These are phyloP conservation scores for Pseudopyricularia javanii DNA, from an alignment of 2,329 filamentous ascomycete genomes.

Conservation along the genomic window DNA sequence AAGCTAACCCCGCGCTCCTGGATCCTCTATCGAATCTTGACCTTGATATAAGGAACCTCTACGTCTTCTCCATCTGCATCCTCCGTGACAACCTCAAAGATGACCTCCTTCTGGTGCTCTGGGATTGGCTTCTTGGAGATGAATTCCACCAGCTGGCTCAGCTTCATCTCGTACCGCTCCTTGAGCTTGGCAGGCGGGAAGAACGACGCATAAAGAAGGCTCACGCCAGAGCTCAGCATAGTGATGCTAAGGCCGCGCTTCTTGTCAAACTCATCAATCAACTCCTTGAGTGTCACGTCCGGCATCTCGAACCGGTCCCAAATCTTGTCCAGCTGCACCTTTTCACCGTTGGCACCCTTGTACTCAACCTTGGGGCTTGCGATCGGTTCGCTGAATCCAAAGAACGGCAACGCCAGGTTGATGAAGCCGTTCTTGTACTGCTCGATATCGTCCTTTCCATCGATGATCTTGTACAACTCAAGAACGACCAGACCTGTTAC, in stretches of 20 bases:
- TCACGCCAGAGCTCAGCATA: constrained; percentile 97
- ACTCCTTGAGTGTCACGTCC: constrained; percentile 73
- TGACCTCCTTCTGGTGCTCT: constrained; percentile 84
- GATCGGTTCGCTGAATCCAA: constrained; percentile 96
- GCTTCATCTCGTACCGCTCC: constrained; percentile 70
- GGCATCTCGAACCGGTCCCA: constrained; percentile 95
- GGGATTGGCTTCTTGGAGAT: constrained; percentile 91
- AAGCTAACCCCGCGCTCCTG: not conserved
- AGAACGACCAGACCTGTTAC: constrained; percentile 88
- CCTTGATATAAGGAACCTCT: constrained; percentile 92
- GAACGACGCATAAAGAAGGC: constrained; percentile 87
- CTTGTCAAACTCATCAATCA: constrained; percentile 69
- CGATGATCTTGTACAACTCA: constrained; percentile 92
- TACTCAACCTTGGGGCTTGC: constrained; percentile 88
- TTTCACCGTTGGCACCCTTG: constrained; percentile 59
- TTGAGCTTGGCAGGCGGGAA: constrained; percentile 68
- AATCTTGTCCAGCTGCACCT: constrained; percentile 78
- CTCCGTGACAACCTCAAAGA: constrained; percentile 91
- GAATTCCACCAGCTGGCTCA: constrained; percentile 76
- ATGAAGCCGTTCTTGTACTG: constrained; percentile 99
- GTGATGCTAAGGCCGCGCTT: constrained; percentile 68
- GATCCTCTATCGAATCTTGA: constrained; percentile 41
- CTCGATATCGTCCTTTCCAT: constrained; percentile 92
- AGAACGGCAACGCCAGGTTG: constrained; percentile 92
- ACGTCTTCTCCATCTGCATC: constrained; percentile 85